phyloP scores from a whole-genome alignment of 2,329 filamentous ascomycete species.

The Emergomyces pasteurianus region DNA sequence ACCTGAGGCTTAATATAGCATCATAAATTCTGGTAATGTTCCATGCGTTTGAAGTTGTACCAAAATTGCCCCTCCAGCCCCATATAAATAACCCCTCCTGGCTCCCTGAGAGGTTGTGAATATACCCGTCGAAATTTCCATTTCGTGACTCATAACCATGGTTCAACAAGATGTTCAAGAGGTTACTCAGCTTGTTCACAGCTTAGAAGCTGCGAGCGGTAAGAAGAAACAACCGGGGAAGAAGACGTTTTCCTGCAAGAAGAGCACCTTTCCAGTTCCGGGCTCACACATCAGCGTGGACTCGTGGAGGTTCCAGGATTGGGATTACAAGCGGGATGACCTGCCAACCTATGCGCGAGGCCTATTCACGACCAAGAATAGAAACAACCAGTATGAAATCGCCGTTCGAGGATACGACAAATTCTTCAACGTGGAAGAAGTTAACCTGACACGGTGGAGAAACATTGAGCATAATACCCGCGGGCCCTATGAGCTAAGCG shows the following conservation, averaged over 20 bases:
- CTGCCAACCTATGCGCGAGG: slow-evolving; percentile 89
- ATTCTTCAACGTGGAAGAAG: slow-evolving; percentile 91
- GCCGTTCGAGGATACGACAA: slow-evolving; percentile 90
- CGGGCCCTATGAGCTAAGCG: slow-evolving; percentile 85
- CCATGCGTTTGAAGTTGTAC: not conserved
- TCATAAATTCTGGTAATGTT: not conserved
- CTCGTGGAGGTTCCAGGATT: slow-evolving; percentile 89
- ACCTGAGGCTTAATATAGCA: not conserved
- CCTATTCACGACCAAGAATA: slow-evolving; percentile 71
- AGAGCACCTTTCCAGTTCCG: slow-evolving; percentile 60
- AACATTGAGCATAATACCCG: slow-evolving; percentile 64
- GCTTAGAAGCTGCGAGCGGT: slow-evolving; percentile 48
- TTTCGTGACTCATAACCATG: slow-evolving; percentile 32
- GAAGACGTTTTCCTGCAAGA: slow-evolving; percentile 60
- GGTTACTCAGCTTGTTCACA: slow-evolving; percentile 52
- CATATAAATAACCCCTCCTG: not conserved
- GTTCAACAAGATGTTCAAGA: slow-evolving; percentile 57
- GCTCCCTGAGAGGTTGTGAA: not conserved
- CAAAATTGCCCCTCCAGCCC: not conserved
- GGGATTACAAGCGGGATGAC: slow-evolving; percentile 81
- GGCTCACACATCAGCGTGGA: slow-evolving; percentile 59
- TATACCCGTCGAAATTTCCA: not conserved
- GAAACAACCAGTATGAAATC: slow-evolving; percentile 60
- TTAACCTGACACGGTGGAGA: slow-evolving; percentile 67
- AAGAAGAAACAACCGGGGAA: slow-evolving; percentile 39